Evolutionary conservation across 768 basidiomycete genomes (phyloP).

Genomic region (Amanita phalloides): DNA sequence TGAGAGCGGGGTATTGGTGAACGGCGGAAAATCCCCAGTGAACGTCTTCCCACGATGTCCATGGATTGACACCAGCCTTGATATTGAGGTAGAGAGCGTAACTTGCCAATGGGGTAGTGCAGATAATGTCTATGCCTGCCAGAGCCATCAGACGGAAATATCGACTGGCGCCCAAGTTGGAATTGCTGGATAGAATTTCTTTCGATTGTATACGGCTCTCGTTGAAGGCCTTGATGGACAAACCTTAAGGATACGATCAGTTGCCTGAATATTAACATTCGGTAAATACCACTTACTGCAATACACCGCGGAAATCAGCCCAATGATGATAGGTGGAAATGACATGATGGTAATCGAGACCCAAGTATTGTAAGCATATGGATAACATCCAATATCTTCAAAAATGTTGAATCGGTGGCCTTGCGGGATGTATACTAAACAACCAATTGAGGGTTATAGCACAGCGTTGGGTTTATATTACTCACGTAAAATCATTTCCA

Average conservation of each 20-base stretch:
- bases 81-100: slow-evolving; percentile 28
- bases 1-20: slow-evolving; percentile 24
- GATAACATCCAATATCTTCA: slow-evolving; percentile 48
- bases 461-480: not conserved
- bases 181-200: slow-evolving; percentile 22
- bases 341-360: slow-evolving; percentile 32
- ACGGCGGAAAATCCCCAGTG: slow-evolving; percentile 40
- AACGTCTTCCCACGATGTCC: slow-evolving; percentile 38
- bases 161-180: slow-evolving; percentile 32
- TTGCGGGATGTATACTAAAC: slow-evolving; percentile 36
- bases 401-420: slow-evolving; percentile 52
- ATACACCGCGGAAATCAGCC: slow-evolving; percentile 27
- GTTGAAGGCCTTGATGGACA: slow-evolving; percentile 31
- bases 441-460: slow-evolving; percentile 5
- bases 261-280: not conserved
- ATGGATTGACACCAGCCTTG: slow-evolving; percentile 23
- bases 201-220: slow-evolving; percentile 31
- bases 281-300: slow-evolving; percentile 14
- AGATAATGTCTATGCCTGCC: slow-evolving; percentile 33
- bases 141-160: slow-evolving; percentile 52
- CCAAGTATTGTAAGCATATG: slow-evolving; percentile 36
- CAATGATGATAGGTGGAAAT: slow-evolving; percentile 30
- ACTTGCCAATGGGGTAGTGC: slow-evolving; percentile 33
- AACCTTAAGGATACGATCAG: slow-evolving; percentile 9
- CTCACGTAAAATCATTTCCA: slow-evolving; percentile 36